Conservation (phyloP, 768 basidiomycete species). For the Gautieria morchelliformis region DNA sequence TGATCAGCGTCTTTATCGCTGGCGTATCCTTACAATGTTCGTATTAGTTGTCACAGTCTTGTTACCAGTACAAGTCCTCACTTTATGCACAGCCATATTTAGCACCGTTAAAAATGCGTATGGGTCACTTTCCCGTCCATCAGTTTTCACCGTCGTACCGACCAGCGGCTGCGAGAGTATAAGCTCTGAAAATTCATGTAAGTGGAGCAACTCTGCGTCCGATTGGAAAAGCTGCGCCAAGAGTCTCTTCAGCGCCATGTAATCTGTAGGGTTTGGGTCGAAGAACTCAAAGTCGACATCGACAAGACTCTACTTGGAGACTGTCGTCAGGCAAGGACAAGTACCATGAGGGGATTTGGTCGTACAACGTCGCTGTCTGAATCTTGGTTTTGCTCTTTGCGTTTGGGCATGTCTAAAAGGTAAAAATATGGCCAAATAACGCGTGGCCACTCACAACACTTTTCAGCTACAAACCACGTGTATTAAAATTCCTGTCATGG, state of each 20-base stretch:
- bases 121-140: constrained; percentile 83
- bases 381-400: constrained; percentile 13
- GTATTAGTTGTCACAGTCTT: not conserved
- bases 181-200: constrained; percentile 71
- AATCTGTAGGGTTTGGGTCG: constrained; percentile 77
- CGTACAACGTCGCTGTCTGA: constrained; percentile 14
- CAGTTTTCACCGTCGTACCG: constrained; percentile 89
- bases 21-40: constrained; percentile 46
- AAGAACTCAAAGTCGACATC: constrained; percentile 94
- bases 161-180: constrained; percentile 64
- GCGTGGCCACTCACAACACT: no score
- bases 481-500: no score
- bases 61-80: constrained; percentile 22
- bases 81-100: constrained; percentile 63
- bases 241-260: constrained; percentile 52
- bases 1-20: constrained; percentile 56
- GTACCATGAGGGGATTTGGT: not conserved
- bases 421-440: no score
- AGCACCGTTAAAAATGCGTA: constrained; percentile 81
- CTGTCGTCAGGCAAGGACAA: not conserved
- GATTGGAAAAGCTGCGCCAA: constrained; percentile 43
- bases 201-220: constrained; percentile 64
- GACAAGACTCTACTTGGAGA: constrained; percentile 44
- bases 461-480: no score
- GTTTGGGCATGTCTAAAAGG: constrained; percentile 12